phyloP scores from a whole-genome alignment of 1,284 basidiomycete species.

The Hymenochaete sp. region DNA sequence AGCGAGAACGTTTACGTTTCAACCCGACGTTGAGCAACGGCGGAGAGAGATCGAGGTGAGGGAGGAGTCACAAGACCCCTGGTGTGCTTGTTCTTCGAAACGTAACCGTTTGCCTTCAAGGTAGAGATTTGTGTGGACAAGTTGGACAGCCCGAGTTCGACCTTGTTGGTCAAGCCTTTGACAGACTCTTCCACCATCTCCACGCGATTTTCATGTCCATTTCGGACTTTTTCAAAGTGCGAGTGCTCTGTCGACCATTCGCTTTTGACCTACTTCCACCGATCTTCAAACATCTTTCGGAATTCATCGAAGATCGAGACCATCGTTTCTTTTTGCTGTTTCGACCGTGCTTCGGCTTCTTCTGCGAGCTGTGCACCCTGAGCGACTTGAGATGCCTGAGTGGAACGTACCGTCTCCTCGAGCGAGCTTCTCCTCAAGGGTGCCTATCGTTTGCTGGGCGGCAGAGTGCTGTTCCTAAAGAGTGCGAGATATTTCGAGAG shows the following conservation, averaged over 20 bases:
- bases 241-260: conserved; percentile 80
- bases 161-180: conserved; percentile 32
- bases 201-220: conserved; percentile 70
- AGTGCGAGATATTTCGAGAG: conserved; percentile 64
- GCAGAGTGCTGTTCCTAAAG: conserved; percentile 74
- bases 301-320: conserved; percentile 51
- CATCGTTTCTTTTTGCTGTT: conserved; percentile 36
- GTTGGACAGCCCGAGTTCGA: conserved; percentile 38
- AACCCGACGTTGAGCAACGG: too few relatives aligned
- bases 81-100: conserved; percentile 10
- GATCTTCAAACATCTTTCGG: conserved; percentile 67
- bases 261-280: conserved; percentile 71
- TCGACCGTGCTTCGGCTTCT: conserved; percentile 30
- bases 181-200: conserved; percentile 35
- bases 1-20: too few relatives aligned
- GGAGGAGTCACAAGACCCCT: conserved; percentile 62
- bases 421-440: conserved; percentile 67
- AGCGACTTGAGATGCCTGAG: conserved; percentile 33
- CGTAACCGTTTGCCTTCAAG: conserved; percentile 30
- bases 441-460: conserved; percentile 71
- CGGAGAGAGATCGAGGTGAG: conserved; percentile 59
- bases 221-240: conserved; percentile 61
- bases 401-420: conserved; percentile 46
- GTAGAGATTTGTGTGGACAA: conserved; percentile 28
- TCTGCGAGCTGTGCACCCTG: conserved; percentile 37